phyloP scores from a whole-genome alignment of 768 basidiomycete species.

The Pleurotus platypus region DNA sequence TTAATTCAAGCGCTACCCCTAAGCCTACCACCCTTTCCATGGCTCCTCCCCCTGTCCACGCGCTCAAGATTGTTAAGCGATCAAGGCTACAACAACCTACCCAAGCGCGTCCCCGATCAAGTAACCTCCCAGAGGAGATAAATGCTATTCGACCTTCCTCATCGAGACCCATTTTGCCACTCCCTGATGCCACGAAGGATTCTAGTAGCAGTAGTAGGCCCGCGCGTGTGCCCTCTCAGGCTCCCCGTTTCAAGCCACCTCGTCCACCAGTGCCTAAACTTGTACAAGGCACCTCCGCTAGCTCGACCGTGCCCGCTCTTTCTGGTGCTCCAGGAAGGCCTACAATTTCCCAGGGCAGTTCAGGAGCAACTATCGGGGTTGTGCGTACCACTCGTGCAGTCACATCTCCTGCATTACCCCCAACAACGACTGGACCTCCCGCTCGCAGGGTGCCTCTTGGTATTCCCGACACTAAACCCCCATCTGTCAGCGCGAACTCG shows the following conservation, averaged over 20 bases:
- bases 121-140: background rate
- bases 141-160: too few relatives aligned
- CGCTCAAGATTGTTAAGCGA: constrained; percentile 47
- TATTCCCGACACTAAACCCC: background rate
- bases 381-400: background rate
- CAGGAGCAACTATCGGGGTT: background rate
- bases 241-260: background rate
- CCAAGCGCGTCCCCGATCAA: background rate
- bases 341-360: background rate
- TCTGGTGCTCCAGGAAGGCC: background rate
- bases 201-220: background rate
- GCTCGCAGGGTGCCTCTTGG: constrained; percentile 1
- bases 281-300: background rate
- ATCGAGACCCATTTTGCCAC: background rate
- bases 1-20: constrained; percentile 6
- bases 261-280: constrained; percentile 5
- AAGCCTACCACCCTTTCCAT: constrained; percentile 12
- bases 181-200: background rate
- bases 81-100: constrained; percentile 1
- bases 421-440: background rate
- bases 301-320: background rate
- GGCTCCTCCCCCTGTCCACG: constrained; percentile 37
- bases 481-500: background rate
- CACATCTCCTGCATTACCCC: background rate
- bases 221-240: background rate